Base-by-base conservation (phyloP, 2,329 filamentous ascomycete species). In the Ceratocystis cubensis region DNA sequence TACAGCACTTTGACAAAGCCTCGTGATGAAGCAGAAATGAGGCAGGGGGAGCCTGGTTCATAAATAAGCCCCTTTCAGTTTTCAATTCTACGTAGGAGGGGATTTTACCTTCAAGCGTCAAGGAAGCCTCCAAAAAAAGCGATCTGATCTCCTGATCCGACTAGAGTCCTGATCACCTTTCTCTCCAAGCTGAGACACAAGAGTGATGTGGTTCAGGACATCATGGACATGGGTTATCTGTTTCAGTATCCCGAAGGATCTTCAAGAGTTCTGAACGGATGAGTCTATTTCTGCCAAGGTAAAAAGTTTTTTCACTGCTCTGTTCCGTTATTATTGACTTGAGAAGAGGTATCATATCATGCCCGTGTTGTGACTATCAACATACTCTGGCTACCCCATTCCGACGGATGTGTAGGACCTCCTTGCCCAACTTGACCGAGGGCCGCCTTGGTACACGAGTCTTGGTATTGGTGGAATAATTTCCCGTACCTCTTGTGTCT, bases 161-260 rank as follows among this genome's bases (percentile, higher is more conserved):
- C 20, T 13, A 20, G 17, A 48, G 45, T 8, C 15, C 45, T 48
- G 4, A 3, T 25, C 20, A 25, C 53, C 22, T 7, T 59, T 37
- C 28, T 59, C 15, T 59, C 13, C 53, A 59, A 59, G 25, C 28
- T 59, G 53, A 59, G 53, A 59, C 53, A 33, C 33, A n/a, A 30
- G 28, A 30, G 53, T 59, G 30, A 3, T 13, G 13, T 59, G 53
- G 28, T 33, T 59, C 28, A 59, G 53, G 53, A 33, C 17, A 33
- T 6, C 53, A 33, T 59, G 5, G 10, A 30, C 25, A 57, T 33
- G 22, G 22, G 53, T 5, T 37, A 30, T 3, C n/a, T 33, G 53
- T 57, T 57, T 57, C 53, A 57, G 53, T 6, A 33, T 57, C 53
- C 53, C 22, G 15, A 5, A 57, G 53, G 53, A 57, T 57, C 53